phyloP scores from a whole-genome alignment of 2,329 filamentous ascomycete genomes.

The Herpomyces periplanetae region DNA sequence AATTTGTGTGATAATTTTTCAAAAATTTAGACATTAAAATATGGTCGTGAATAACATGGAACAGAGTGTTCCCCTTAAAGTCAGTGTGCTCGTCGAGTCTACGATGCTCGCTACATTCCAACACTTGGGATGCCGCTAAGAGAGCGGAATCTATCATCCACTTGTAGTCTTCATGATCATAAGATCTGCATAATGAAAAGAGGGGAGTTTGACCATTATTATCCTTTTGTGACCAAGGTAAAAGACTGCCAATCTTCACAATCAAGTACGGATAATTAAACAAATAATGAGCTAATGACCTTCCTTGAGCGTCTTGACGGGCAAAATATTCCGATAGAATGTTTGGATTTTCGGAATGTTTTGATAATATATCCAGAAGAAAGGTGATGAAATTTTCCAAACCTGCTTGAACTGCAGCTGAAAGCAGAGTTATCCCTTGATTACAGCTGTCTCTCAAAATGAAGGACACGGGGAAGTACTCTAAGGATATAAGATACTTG shows the following conservation, averaged over 20 bases:
- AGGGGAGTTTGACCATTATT: slow-evolving; percentile 93
- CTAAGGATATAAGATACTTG: slow-evolving; percentile 34
- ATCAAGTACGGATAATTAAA: slow-evolving; percentile 66
- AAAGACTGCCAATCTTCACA: slow-evolving; percentile 25
- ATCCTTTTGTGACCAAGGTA: slow-evolving; percentile 67
- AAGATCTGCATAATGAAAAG: slow-evolving; percentile 73
- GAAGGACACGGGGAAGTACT: slow-evolving; percentile 26
- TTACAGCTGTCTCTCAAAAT: slow-evolving; percentile 55
- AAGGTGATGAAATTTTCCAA: slow-evolving; percentile 31
- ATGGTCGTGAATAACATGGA: slow-evolving; percentile 79
- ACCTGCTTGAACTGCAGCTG: slow-evolving; percentile 54
- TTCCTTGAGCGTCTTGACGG: slow-evolving; percentile 40
- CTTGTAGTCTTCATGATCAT: slow-evolving; percentile 58
- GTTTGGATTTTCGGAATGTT: slow-evolving; percentile 12
- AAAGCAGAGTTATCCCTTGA: slow-evolving; percentile 56
- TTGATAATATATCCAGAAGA: slow-evolving; percentile 27
- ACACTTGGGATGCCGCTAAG: slow-evolving; percentile 27
- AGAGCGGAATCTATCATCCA: slow-evolving; percentile 56
- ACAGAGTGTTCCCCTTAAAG: slow-evolving; percentile 54
- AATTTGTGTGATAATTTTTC: slow-evolving; percentile 57
- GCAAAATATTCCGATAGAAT: slow-evolving; percentile 25
- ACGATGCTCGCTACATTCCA: no score
- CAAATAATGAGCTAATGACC: slow-evolving; percentile 73
- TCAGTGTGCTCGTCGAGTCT: slow-evolving; percentile 81
- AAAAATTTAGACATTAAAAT: slow-evolving; percentile 34